A percentile compares a stretch with the other conserved stretches of the same genome.
phyloP scores from a whole-genome alignment of 2,329 filamentous ascomycete species.

The Fusarium sublunatum region DNA sequence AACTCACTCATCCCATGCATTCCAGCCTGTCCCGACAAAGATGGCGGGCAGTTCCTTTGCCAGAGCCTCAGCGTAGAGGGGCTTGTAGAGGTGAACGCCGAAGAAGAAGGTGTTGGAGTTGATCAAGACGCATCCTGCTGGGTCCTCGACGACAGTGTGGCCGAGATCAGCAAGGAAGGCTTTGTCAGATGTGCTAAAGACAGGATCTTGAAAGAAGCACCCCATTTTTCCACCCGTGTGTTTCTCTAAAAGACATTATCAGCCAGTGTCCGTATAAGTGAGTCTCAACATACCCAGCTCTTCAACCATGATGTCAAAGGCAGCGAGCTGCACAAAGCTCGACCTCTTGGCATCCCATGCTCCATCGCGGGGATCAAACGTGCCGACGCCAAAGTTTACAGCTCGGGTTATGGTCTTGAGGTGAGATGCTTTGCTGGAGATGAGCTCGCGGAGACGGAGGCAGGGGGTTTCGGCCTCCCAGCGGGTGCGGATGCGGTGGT shows the following conservation, averaged over 20 bases:
- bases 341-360: conserved; percentile 58
- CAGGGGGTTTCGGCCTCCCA: conserved; percentile 47
- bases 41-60: conserved; percentile 59
- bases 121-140: conserved; percentile 64
- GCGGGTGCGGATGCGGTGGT: conserved; percentile 42
- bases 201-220: conserved; percentile 66
- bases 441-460: conserved; percentile 49
- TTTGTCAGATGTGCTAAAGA: conserved; percentile 61
- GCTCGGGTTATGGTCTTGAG: conserved; percentile 48
- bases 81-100: conserved; percentile 69
- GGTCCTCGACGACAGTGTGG: conserved; percentile 63
- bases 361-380: conserved; percentile 63
- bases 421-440: conserved; percentile 43
- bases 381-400: conserved; percentile 66
- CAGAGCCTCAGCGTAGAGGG: conserved; percentile 65
- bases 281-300: conserved; percentile 52
- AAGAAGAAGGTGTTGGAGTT: conserved; percentile 65
- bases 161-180: conserved; percentile 66
- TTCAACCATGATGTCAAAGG: conserved; percentile 62
- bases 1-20: conserved; percentile 63
- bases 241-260: conserved; percentile 33
- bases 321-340: conserved; percentile 64
- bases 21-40: conserved; percentile 67
- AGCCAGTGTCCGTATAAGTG: neutral
- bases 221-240: conserved; percentile 48